A percentile compares a stretch with the other conserved stretches of the same genome.
These are phyloP conservation scores for Myxozyma vanderwaltii DNA, from an alignment of 805 yeast species.

Conservation along the genomic window DNA sequence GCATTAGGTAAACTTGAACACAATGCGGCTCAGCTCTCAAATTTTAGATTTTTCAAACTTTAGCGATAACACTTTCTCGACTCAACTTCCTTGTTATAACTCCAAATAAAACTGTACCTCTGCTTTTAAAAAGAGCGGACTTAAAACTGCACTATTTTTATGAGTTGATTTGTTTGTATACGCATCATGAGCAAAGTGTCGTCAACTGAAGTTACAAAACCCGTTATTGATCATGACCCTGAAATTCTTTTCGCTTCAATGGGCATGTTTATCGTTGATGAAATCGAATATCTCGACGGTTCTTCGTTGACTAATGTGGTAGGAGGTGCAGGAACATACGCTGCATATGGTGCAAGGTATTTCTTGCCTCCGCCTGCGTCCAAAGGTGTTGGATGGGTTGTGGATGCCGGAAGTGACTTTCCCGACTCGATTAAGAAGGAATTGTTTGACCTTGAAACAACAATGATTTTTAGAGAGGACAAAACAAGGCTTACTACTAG, in stretches of 20 bases:
- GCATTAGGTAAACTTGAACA: too few species aligned
- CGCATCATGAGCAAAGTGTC: not conserved
- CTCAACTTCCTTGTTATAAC: too few species aligned
- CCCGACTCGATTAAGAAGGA: constrained; percentile 52
- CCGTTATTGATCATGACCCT: not conserved
- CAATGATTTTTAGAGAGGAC: constrained; percentile 58
- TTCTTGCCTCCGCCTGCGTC: constrained; percentile 48
- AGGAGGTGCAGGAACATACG: constrained; percentile 92
- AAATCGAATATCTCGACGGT: constrained; percentile 58
- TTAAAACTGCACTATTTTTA: too few species aligned
- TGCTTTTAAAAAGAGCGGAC: too few species aligned
- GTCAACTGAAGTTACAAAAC: not conserved
- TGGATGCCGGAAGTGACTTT: constrained; percentile 81
- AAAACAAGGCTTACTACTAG: constrained; percentile 64
- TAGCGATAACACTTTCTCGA: too few species aligned
- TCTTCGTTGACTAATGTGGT: constrained; percentile 53
- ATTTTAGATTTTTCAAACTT: too few species aligned
- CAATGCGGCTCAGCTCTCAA: too few species aligned
- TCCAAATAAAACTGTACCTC: too few species aligned
- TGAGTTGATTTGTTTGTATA: not conserved
- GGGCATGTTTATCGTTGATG: constrained; percentile 92
- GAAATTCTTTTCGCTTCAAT: constrained; percentile 56
- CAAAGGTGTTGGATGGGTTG: constrained; percentile 59
- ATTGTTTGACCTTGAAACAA: constrained; percentile 63
- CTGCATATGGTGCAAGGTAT: constrained; percentile 69